Conservation (phyloP, 768 basidiomycete species). For the Suillus weaverae region DNA sequence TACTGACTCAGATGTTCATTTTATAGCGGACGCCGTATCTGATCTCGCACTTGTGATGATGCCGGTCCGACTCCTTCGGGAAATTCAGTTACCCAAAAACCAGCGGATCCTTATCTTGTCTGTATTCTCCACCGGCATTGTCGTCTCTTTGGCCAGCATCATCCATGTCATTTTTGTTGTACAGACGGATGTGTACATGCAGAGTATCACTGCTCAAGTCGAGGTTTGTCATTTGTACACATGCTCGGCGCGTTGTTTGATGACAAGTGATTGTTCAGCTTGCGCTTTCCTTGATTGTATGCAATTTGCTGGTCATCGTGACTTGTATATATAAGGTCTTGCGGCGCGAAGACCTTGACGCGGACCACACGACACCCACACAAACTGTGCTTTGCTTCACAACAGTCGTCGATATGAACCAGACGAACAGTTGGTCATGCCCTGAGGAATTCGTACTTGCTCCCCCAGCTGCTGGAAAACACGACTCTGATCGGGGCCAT, state of each 20-base stretch:
- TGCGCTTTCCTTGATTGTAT: conserved; percentile 7
- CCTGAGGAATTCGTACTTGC: neutral
- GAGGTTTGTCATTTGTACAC: conserved; percentile 1
- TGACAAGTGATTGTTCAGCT: conserved; percentile 1
- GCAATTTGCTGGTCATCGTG: conserved; percentile 7
- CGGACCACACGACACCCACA: neutral
- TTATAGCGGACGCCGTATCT: conserved; percentile 3
- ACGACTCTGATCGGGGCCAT: neutral
- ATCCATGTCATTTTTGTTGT: conserved; percentile 17
- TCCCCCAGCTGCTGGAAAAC: neutral
- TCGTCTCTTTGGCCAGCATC: conserved; percentile 13
- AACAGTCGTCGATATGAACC: neutral
- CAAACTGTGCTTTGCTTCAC: neutral
- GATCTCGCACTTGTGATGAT: conserved; percentile 3
- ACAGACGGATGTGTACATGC: conserved; percentile 8
- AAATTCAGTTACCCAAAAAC: conserved; percentile 8
- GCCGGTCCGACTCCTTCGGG: conserved; percentile 8
- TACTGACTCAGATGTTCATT: neutral
- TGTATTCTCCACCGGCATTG: conserved; percentile 16
- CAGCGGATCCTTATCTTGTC: conserved; percentile 15
- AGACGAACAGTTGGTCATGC: neutral
- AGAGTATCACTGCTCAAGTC: conserved; percentile 12
- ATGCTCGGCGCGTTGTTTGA: neutral
- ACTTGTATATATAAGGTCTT: conserved; percentile 5
- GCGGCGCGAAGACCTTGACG: neutral